Evolutionary conservation across 1,284 basidiomycete genomes (phyloP).

Genomic region (Neotropicomus parvogracilis): DNA sequence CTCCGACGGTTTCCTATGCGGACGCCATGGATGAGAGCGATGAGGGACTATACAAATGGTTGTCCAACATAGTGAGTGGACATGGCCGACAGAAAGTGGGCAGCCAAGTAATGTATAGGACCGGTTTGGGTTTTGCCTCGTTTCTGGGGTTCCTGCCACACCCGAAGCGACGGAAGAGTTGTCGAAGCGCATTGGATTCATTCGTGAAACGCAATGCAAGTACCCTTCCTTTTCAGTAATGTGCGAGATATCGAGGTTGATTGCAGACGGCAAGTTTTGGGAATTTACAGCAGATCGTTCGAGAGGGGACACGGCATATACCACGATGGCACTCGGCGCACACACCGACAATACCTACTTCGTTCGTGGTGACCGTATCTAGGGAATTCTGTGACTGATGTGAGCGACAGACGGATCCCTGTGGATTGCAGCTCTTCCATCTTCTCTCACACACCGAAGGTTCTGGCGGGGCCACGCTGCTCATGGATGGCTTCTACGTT

Average conservation of each 20-base stretch:
- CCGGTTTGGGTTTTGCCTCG: slow-evolving; percentile 86
- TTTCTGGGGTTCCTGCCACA: slow-evolving; percentile 77
- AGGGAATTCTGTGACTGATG: slow-evolving; percentile 13
- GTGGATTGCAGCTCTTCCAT: slow-evolving; percentile 94
- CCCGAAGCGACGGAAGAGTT: slow-evolving; percentile 84
- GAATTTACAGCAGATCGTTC: slow-evolving; percentile 92
- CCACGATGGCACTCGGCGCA: slow-evolving; percentile 80
- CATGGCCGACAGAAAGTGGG: not conserved
- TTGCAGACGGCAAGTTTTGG: slow-evolving; percentile 88
- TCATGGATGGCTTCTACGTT: slow-evolving; percentile 94
- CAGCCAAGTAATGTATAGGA: slow-evolving; percentile 46
- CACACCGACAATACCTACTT: slow-evolving; percentile 98
- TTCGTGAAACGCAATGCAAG: slow-evolving; percentile 90
- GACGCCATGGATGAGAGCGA: slow-evolving; percentile 72
- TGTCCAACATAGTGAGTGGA: slow-evolving; percentile 72
- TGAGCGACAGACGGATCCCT: slow-evolving; percentile 75
- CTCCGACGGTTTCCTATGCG: slow-evolving; percentile 74
- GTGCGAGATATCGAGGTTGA: slow-evolving; percentile 1
- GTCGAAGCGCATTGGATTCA: slow-evolving; percentile 76
- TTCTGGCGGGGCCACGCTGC: slow-evolving; percentile 80
- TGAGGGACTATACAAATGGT: slow-evolving; percentile 73
- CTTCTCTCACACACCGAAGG: slow-evolving; percentile 83
- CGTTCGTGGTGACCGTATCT: slow-evolving; percentile 40
- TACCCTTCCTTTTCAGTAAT: slow-evolving; percentile 4
- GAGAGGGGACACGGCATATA: slow-evolving; percentile 91